These are phyloP conservation scores for Tetrahymena thermophila DNA, from an alignment of 73 alveolate species.

Conservation along the genomic window DNA sequence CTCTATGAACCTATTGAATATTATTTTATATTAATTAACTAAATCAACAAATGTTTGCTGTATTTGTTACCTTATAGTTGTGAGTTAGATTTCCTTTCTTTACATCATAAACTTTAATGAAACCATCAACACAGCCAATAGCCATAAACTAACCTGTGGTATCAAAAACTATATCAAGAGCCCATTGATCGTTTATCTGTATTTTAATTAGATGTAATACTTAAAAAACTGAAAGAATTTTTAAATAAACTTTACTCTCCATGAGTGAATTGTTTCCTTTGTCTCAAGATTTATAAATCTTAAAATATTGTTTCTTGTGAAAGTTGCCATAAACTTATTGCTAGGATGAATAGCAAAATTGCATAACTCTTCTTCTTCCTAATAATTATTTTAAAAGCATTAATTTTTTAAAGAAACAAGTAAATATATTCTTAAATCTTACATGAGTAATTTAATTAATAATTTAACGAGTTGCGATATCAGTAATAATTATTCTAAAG, in stretches of 20 bases:
- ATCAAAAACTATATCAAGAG: slow-evolving; percentile 10
- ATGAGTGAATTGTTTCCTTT: slow-evolving; percentile 17
- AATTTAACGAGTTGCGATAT: neutral
- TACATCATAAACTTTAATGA: neutral
- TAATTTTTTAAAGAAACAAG: neutral
- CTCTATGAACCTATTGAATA: neutral
- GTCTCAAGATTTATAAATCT: slow-evolving; percentile 28
- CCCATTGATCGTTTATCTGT: slow-evolving; percentile 28
- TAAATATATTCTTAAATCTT: neutral
- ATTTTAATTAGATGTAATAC: neutral
- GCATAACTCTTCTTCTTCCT: slow-evolving; percentile 27
- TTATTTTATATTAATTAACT: too few species aligned
- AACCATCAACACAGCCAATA: neutral
- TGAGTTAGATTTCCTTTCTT: neutral
- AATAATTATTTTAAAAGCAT: neutral
- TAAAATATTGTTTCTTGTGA: slow-evolving; percentile 29
- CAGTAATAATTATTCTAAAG: neutral
- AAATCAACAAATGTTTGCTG: too few species aligned
- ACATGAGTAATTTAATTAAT: neutral
- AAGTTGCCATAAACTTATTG: slow-evolving; percentile 43
- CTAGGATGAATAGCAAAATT: slow-evolving; percentile 13
- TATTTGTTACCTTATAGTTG: neutral
- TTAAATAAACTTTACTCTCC: slow-evolving; percentile 17
- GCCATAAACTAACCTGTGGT: slow-evolving; percentile 1
- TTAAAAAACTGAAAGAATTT: neutral